Conservation (phyloP, 2,329 filamentous ascomycete species). For the Hymenoscyphus scutula region DNA sequence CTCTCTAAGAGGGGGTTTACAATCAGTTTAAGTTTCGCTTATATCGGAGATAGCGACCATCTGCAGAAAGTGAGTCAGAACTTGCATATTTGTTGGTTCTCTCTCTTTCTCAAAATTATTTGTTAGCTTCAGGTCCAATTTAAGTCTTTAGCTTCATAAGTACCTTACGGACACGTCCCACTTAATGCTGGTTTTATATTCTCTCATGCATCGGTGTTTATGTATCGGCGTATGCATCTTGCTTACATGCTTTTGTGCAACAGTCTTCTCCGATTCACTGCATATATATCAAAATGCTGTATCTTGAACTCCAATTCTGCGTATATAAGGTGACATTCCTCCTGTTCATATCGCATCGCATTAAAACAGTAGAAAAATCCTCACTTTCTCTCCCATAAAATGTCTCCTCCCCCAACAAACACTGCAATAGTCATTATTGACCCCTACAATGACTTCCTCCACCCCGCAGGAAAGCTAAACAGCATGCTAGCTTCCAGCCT, state of each 20-base stretch:
- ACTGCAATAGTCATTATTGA: slow-evolving; percentile 32
- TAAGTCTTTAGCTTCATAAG: too few relatives aligned
- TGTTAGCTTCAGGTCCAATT: too few relatives aligned
- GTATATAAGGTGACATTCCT: neutral
- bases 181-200: neutral
- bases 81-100: neutral
- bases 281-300: neutral
- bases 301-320: neutral
- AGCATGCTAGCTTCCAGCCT: slow-evolving; percentile 30
- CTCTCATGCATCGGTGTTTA: neutral
- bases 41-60: neutral
- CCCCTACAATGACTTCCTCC: slow-evolving; percentile 34
- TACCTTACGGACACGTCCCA: too few relatives aligned
- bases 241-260: neutral
- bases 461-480: slow-evolving; percentile 30
- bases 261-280: neutral
- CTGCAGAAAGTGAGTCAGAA: neutral
- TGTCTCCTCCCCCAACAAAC: slow-evolving; percentile 7
- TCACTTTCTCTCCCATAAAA: neutral
- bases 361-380: neutral
- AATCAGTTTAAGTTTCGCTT: too few relatives aligned
- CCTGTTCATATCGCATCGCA: neutral
- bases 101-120: too few relatives aligned
- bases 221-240: neutral
- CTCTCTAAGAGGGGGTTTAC: too few relatives aligned